These are phyloP conservation scores for Leccinum subtestaceum DNA, from an alignment of 768 basidiomycete genomes.

Conservation along the genomic window DNA sequence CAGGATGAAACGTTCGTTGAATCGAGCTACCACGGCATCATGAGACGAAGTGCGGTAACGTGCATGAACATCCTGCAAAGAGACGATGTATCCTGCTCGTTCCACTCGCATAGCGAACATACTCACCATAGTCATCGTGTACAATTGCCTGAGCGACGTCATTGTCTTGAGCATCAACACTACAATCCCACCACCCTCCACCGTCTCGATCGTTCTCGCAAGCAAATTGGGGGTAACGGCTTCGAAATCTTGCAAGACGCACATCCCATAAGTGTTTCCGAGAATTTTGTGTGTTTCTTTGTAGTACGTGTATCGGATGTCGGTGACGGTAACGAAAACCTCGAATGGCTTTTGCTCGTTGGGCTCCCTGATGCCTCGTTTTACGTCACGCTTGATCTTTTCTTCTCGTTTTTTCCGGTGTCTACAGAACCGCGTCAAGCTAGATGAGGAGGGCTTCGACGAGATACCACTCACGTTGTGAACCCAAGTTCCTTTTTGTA, in stretches of 20 bases:
- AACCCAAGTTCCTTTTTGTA: slow-evolving; percentile 99
- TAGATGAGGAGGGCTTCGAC: not conserved
- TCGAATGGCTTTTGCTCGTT: slow-evolving; percentile 98
- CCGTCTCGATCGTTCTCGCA: slow-evolving; percentile 96
- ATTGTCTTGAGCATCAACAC: slow-evolving; percentile 92
- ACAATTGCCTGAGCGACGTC: slow-evolving; percentile 87
- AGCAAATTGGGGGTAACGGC: slow-evolving; percentile 97
- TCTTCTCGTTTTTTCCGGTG: slow-evolving; percentile 97
- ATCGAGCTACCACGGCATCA: slow-evolving; percentile 85
- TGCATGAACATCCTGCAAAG: slow-evolving; percentile 85
- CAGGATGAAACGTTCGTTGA: slow-evolving; percentile 98
- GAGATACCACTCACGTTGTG: slow-evolving; percentile 60
- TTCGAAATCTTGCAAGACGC: slow-evolving; percentile 95
- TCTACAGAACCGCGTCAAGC: slow-evolving; percentile 35
- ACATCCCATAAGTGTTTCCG: slow-evolving; percentile 97
- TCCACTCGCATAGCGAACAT: not conserved
- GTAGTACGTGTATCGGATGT: slow-evolving; percentile 99
- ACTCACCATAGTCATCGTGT: slow-evolving; percentile 80
- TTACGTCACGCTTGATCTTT: slow-evolving; percentile 95
- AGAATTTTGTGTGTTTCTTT: slow-evolving; percentile 97
- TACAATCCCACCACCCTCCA: slow-evolving; percentile 90
- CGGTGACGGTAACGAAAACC: slow-evolving; percentile 97
- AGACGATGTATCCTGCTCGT: not conserved
- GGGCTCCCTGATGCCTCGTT: slow-evolving; percentile 87
- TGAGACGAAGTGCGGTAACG: slow-evolving; percentile 92